phyloP scores from a whole-genome alignment of 352 stramenopile genomes.

The Phytophthora vignae region DNA sequence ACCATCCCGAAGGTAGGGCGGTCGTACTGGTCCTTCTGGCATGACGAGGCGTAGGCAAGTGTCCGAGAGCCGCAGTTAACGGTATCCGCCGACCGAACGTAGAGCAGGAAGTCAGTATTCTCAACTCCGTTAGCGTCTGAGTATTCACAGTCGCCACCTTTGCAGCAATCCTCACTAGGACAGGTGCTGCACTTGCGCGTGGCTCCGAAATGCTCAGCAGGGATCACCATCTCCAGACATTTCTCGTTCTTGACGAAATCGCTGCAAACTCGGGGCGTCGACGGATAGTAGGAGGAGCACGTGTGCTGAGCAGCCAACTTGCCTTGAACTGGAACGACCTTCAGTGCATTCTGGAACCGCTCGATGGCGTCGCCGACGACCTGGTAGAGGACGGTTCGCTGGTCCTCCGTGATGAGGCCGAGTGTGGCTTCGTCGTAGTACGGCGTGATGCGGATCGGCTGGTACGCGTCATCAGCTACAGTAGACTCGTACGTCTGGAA shows the following conservation, averaged over 20 bases:
- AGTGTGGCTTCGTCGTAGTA: conserved; percentile 75
- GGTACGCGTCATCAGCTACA: conserved; percentile 36
- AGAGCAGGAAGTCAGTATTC: conserved; percentile 79
- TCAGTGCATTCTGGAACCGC: conserved; percentile 58
- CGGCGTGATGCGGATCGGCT: conserved; percentile 74
- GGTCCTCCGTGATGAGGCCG: conserved; percentile 42
- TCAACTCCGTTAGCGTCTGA: conserved; percentile 44
- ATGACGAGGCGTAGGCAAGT: conserved; percentile 81
- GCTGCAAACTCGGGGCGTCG: conserved; percentile 60
- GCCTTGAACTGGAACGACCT: conserved; percentile 71
- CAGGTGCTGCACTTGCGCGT: conserved; percentile 59
- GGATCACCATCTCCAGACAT: conserved; percentile 83
- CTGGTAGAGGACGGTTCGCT: conserved; percentile 56
- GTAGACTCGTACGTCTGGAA: conserved; percentile 54
- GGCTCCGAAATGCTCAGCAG: conserved; percentile 62
- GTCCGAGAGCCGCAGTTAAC: conserved; percentile 59
- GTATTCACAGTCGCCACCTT: conserved; percentile 47
- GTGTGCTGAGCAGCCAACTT: conserved; percentile 69
- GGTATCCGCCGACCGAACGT: conserved; percentile 62
- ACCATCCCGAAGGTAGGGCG: conserved; percentile 84
- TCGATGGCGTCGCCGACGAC: conserved; percentile 75
- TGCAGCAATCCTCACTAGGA: conserved; percentile 41
- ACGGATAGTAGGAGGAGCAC: conserved; percentile 64
- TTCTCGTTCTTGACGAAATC: conserved; percentile 55
- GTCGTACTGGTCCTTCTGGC: conserved; percentile 88